Evolutionary conservation across 1,284 basidiomycete species (phyloP), one percentile per base, ranked within the genome.

Genomic region (Heterobasidion occidentale): DNA sequence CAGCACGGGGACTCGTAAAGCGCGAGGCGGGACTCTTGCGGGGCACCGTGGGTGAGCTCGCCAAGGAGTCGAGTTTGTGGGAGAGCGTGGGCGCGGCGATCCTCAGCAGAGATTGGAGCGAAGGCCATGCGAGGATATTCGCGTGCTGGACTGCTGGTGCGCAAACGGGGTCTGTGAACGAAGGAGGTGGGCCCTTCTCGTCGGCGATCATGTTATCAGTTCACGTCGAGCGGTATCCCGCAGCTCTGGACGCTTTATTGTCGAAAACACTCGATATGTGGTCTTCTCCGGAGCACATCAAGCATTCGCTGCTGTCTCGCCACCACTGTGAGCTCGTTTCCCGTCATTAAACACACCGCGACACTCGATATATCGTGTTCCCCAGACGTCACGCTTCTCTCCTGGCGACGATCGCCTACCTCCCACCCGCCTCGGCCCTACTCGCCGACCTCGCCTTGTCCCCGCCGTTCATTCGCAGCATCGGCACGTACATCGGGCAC

Each of bases 401-500:
- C 12, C 73, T 95, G 1, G 71, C 89, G 19, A 72, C 76, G 0
- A 63, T 88, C 19, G 83, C 83, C 1, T 79, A 84, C 50, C 74
- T 92, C 34, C 78, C 82, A 2, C 60, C 73, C 59, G 63, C 74
- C 65, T 58, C 67, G 62, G 64, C 70, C 48, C 36, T 64, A 68
- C 35, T 77, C 70, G 6, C 71, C 64, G 48, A 62, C 11, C 67
- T 87, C 2, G 76, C 82, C 2, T 65, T 78, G 46, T 86, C 84
- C 1, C 72, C 84, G 1, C 59, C 74, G 0, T 89, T 98, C 65
- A 79, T 98, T 56, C 75, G 78, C 19, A 84, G 86, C 6, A 79
- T 98, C 35, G 83, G 88, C 9, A 71, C 72, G 7, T 96, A 94
- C 65, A 84, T 97, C 46, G 77, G 77, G 0, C 93, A 97, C 64